Evolutionary conservation across 495 filamentous ascomycete species (phyloP).

Genomic region (Lentithecium fluviatile): DNA sequence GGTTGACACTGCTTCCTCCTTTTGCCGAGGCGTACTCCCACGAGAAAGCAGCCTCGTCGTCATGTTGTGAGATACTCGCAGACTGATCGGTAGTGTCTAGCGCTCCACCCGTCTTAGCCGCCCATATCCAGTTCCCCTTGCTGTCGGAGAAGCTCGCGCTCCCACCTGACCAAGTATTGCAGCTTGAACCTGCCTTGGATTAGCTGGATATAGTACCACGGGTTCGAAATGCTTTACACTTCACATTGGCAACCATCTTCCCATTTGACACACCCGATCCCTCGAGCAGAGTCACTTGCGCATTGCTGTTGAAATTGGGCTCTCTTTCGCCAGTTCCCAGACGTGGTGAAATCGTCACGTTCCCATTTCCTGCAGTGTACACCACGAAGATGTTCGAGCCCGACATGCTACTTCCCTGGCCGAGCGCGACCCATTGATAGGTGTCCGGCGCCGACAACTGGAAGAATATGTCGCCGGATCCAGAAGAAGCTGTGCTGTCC

Average conservation of each 20-base stretch:
- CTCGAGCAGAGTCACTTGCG: constrained; percentile 41
- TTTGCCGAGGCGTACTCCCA: constrained; percentile 58
- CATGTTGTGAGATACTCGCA: constrained; percentile 60
- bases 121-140: constrained; percentile 64
- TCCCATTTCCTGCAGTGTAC: constrained; percentile 39
- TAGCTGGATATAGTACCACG: background rate
- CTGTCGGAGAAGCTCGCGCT: constrained; percentile 47
- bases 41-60: constrained; percentile 50
- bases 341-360: constrained; percentile 45
- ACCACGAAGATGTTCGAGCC: constrained; percentile 45
- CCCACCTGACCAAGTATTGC: constrained; percentile 56
- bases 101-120: constrained; percentile 56
- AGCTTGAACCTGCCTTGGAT: constrained; percentile 51
- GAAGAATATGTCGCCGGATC: constrained; percentile 46
- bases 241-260: constrained; percentile 46
- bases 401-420: constrained; percentile 42
- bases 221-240: constrained; percentile 29
- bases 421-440: constrained; percentile 43
- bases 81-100: constrained; percentile 53
- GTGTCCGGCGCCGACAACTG: constrained; percentile 42
- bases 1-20: constrained; percentile 58
- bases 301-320: constrained; percentile 36
- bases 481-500: constrained; percentile 36
- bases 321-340: constrained; percentile 29
- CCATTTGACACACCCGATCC: constrained; percentile 42